These are phyloP conservation scores for Smallanthus sonchifolius DNA, from an alignment of 129 eudicot genomes.

Conservation along the genomic window DNA sequence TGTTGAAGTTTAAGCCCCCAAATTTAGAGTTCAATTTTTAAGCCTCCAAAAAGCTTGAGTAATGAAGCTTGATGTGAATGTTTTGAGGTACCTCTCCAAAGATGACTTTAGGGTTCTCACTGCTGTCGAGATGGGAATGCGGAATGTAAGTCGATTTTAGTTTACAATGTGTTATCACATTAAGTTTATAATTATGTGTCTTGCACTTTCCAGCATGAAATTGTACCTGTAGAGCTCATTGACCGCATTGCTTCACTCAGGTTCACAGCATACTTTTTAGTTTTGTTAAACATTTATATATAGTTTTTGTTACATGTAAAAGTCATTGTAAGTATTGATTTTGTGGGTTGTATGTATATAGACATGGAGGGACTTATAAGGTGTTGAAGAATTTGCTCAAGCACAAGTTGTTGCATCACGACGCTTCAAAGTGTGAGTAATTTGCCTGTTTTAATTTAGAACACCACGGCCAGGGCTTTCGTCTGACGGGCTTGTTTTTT, in stretches of 20 bases:
- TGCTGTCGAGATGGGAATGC: conserved; percentile 99
- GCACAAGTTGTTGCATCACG: conserved; percentile 88
- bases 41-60: background rate
- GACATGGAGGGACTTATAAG: conserved; percentile 97
- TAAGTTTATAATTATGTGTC: background rate
- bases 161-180: background rate
- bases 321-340: background rate
- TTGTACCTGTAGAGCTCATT: conserved; percentile 84
- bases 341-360: conserved; percentile 22
- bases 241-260: conserved; percentile 87
- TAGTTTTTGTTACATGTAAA: background rate
- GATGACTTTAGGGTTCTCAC: conserved; percentile 93
- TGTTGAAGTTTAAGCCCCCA: too few species aligned
- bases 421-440: conserved; percentile 78
- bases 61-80: conserved; percentile 91
- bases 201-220: conserved; percentile 70
- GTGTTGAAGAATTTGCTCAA: conserved; percentile 89
- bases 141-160: conserved; percentile 46
- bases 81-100: conserved; percentile 80
- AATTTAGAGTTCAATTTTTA: too few species aligned
- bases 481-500: background rate
- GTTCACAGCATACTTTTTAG: conserved; percentile 24
- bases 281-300: background rate
- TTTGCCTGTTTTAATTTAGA: background rate
- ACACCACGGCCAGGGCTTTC: background rate